Evolutionary conservation across 805 yeast genomes (phyloP), one percentile per base, ranked within the genome.

Genomic region (Kockiozyma suomiensis): DNA sequence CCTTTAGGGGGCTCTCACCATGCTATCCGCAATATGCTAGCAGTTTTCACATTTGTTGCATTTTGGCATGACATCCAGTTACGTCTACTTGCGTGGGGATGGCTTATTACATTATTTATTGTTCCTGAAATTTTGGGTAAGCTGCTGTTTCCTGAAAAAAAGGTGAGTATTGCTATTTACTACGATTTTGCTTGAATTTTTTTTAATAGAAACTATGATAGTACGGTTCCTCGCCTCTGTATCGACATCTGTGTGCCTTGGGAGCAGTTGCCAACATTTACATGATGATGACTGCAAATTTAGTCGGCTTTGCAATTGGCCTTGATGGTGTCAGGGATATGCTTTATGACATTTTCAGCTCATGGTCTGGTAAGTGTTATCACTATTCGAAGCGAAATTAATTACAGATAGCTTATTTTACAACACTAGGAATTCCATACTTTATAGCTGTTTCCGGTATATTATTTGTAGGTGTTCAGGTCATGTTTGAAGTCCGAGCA

Each of bases 21-120:
- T 67, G 80, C 97, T 64, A 75, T 93, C 7, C 67, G 88, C 50
- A 91, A 93, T 62, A 85, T 92, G 10, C 75, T 93, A 37, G 82
- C 92, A 10, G 97, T 93, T 15, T 94, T 94, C 72, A 84, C 96
- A 15, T 94, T 94, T 75, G 99, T 94, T 23, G 98, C 99, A 1
- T 77, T 94, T 32, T 94, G 99, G 99, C 99, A 94, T 75, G 99
- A 94, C 71, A 92, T 94, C 66, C 92, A 94, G 74, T 80, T 94
- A 69, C 85, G 85, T 64, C 76, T 94, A 53, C 76, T 94, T 50
- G 76, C 93, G 56, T 94, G 99, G 99, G 98, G 99, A 10, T 92
- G 97, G 97, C 75, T 90, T 28, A 80, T 93, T 54, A 97, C 94
- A 4, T 66, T 93, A 21, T 93, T 93, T 71, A 80, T 94, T 46